Evolutionary conservation across 73 alveolate genomes (phyloP), one percentile per base, ranked within the genome.

Genomic region (Uronychia setigera): DNA sequence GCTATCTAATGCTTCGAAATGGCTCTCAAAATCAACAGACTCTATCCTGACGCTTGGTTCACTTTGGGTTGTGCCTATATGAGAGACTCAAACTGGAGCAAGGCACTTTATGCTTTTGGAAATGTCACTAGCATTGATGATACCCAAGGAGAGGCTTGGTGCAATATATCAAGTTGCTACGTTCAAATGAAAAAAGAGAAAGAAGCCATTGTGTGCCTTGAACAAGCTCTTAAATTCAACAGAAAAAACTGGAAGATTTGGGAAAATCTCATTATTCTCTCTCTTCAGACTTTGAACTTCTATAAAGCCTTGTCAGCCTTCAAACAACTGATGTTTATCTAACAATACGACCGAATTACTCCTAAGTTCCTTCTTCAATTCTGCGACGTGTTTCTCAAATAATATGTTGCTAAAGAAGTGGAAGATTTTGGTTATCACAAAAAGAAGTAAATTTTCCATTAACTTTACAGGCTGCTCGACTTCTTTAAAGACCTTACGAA

Each of bases 51-150:
- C 78, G 92, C 98, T 83, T 98, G 99, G 99, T 98, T 95, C 86
- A 96, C 98, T 35, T 90, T 98, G 60, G 99, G 99, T 19, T 97
- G 99, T 92, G 98, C 98, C 80, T 97, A 97, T 77, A 94, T 98
- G 94, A 91, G 95, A 81, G 81, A 90, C 74, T 90, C 87, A 75
- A 92, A 96, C 74, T 96, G 87, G 80, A 88, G 92, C 83, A 93
- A 96, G 58, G 97, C 98, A 60, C 86, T 94, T 29, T 88, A 82
- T 60, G 93, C 98, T 31, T 97, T 97, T 88, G 96, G 99, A 31
- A 94, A 93, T 80, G 96, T 94, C 28, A 94, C 97, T 74, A 76
- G 94, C 57, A 93, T 94, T 58, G 98, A 98, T 92, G 99, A 95
- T 28, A 80, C 92, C 26, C 95, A 97, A 81, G 96, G 97, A 25